Evolutionary conservation across 306 rosid species (phyloP).

Genomic region (Malus orientalis): DNA sequence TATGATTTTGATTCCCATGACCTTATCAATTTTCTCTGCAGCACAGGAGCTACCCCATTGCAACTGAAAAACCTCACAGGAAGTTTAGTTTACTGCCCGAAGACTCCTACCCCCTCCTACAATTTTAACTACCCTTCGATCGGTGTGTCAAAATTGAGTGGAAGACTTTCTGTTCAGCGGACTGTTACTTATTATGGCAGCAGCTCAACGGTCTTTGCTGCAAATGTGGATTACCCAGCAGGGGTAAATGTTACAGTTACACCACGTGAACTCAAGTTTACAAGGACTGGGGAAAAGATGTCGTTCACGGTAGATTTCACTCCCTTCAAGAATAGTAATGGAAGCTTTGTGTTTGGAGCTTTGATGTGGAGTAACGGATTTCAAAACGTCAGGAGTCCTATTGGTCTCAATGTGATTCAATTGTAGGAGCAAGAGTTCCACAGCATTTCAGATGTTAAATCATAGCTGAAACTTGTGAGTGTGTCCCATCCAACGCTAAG

Average conservation of each 20-base stretch:
- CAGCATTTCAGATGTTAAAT: background rate
- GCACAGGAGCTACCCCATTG: slow-evolving; percentile 39
- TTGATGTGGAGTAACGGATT: slow-evolving; percentile 57
- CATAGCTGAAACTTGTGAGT: background rate
- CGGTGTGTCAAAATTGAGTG: slow-evolving; percentile 57
- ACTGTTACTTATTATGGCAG: slow-evolving; percentile 47
- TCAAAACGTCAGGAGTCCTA: slow-evolving; percentile 53
- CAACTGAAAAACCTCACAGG: slow-evolving; percentile 55
- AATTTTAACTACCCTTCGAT: slow-evolving; percentile 68
- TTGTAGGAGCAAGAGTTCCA: slow-evolving; percentile 12
- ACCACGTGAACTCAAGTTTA: slow-evolving; percentile 30
- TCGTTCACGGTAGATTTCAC: slow-evolving; percentile 40
- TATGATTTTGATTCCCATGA: slow-evolving; percentile 51
- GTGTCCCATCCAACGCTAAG: background rate
- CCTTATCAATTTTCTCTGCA: slow-evolving; percentile 55
- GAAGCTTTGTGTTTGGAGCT: slow-evolving; percentile 66
- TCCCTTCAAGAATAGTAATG: slow-evolving; percentile 42
- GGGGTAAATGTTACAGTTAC: slow-evolving; percentile 44
- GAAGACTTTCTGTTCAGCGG: slow-evolving; percentile 48
- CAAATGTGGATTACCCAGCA: slow-evolving; percentile 39
- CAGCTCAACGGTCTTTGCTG: slow-evolving; percentile 34
- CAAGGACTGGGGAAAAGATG: slow-evolving; percentile 28
- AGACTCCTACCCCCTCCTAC: slow-evolving; percentile 37
- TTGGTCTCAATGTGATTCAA: slow-evolving; percentile 43
- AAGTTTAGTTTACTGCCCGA: slow-evolving; percentile 28